phyloP scores from a whole-genome alignment of 202 grass and related monocot genomes.

The Schoenoplectus tabernaemontani region DNA sequence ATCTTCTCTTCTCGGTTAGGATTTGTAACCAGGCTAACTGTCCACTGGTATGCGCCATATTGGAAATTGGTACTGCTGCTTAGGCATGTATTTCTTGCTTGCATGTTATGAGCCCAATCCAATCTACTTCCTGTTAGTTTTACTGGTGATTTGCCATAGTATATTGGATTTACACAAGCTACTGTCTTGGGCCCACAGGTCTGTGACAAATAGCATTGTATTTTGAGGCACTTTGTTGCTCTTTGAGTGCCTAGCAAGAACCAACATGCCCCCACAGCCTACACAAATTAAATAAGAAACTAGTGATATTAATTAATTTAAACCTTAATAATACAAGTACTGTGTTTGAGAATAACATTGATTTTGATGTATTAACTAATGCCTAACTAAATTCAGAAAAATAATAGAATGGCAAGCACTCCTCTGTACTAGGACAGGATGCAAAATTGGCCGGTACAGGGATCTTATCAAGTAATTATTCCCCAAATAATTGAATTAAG shows the following conservation, averaged over 20 bases:
- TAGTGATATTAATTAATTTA: no score
- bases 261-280: conserved; percentile 90
- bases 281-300: background rate
- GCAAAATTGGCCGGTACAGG: background rate
- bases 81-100: conserved; percentile 43
- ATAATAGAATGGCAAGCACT: background rate
- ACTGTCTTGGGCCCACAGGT: conserved; percentile 35
- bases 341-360: no score
- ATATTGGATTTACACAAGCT: no score
- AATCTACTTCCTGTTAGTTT: no score
- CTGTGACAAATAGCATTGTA: conserved; percentile 32
- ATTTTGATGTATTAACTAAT: conserved; percentile 66
- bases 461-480: background rate
- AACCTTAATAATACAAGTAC: no score
- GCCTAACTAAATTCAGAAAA: conserved; percentile 27
- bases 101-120: no score
- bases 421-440: background rate
- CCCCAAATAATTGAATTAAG: background rate
- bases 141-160: no score
- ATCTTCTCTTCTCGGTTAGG: conserved; percentile 56
- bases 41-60: conserved; percentile 89
- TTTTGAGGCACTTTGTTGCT: conserved; percentile 57
- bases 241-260: conserved; percentile 74
- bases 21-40: conserved; percentile 68
- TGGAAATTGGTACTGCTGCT: conserved; percentile 38